Conservation (phyloP, 2,329 filamentous ascomycete species). For the Colletotrichum musae region DNA sequence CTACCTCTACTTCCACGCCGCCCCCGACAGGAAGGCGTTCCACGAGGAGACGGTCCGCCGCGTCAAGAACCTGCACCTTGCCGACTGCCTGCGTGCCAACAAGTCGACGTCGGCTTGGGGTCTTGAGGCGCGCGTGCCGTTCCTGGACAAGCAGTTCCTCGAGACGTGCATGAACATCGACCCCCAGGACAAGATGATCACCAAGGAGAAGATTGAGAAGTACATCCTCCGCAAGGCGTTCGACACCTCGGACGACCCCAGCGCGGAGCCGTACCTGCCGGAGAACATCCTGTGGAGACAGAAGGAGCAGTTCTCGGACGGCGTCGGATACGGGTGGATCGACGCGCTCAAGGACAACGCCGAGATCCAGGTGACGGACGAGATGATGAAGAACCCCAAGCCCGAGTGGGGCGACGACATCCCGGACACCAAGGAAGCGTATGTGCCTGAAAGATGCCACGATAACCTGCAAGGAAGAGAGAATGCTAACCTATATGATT, state of each 20-base stretch:
- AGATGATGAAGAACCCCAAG: conserved; percentile 99
- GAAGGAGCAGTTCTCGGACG: conserved; percentile 99
- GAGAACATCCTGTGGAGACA: conserved; percentile 97
- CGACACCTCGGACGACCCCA: conserved; percentile 90
- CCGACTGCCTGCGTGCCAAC: conserved; percentile 98
- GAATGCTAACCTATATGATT: conserved; percentile 44
- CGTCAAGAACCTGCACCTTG: conserved; percentile 95
- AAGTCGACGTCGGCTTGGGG: conserved; percentile 99
- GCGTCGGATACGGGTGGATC: conserved; percentile 99
- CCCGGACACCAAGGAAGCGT: conserved; percentile 97
- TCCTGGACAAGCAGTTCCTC: conserved; percentile 97
- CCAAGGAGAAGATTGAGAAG: conserved; percentile 90
- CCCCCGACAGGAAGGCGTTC: conserved; percentile 91
- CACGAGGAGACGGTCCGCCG: conserved; percentile 95
- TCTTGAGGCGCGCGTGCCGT: conserved; percentile 96
- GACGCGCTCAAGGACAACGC: conserved; percentile 96
- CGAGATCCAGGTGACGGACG: conserved; percentile 89
- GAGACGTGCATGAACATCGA: conserved; percentile 95
- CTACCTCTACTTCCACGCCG: conserved; percentile 98
- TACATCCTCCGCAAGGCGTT: conserved; percentile 99
- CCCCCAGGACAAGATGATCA: conserved; percentile 96
- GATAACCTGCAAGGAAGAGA: conserved; percentile 5
- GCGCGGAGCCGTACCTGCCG: conserved; percentile 88
- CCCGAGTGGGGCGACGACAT: conserved; percentile 94
- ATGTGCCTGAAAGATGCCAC: conserved; percentile 46